Evolutionary conservation across 2,329 filamentous ascomycete genomes (phyloP).

Genomic region (Fonsecaea monophora): DNA sequence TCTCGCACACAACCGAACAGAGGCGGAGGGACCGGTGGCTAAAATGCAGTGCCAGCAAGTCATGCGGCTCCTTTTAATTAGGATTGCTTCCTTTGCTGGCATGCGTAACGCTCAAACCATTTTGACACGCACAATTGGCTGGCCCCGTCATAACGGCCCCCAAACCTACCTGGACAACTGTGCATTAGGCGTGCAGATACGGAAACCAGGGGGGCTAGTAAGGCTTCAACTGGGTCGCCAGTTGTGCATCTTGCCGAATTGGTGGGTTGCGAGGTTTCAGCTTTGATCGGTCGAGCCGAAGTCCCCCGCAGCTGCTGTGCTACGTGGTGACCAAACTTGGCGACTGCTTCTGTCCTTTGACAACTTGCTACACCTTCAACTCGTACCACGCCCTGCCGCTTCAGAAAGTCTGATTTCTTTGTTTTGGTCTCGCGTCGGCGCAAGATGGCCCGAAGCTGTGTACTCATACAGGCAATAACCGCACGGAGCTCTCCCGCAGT

Average conservation of each 20-base stretch:
- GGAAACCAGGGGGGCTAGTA: slow-evolving; percentile 12
- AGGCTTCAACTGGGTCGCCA: slow-evolving; percentile 9
- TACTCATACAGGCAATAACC: background rate
- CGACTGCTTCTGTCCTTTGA: background rate
- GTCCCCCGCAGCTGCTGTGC: slow-evolving; percentile 3
- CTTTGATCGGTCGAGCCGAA: slow-evolving; percentile 2
- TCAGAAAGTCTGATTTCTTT: background rate
- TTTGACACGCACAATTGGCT: slow-evolving; percentile 27
- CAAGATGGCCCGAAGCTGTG: slow-evolving; percentile 20
- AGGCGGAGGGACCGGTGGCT: slow-evolving; percentile 12
- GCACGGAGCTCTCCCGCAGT: slow-evolving; percentile 12
- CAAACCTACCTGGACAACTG: slow-evolving; percentile 25
- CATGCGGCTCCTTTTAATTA: slow-evolving; percentile 20
- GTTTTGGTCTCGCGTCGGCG: slow-evolving; percentile 2
- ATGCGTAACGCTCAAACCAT: slow-evolving; percentile 8
- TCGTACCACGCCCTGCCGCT: slow-evolving; percentile 1
- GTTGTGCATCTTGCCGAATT: slow-evolving; percentile 4
- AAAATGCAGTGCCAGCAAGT: slow-evolving; percentile 18
- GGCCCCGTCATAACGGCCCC: slow-evolving; percentile 22
- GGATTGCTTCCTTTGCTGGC: slow-evolving; percentile 15
- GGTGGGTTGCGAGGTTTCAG: slow-evolving; percentile 7
- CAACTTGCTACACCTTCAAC: background rate
- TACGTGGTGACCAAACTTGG: background rate
- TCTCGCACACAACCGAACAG: slow-evolving; percentile 1
- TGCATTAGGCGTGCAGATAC: slow-evolving; percentile 33